Conservation (phyloP, 2,329 filamentous ascomycete genomes). For the Microdochium nivale region DNA sequence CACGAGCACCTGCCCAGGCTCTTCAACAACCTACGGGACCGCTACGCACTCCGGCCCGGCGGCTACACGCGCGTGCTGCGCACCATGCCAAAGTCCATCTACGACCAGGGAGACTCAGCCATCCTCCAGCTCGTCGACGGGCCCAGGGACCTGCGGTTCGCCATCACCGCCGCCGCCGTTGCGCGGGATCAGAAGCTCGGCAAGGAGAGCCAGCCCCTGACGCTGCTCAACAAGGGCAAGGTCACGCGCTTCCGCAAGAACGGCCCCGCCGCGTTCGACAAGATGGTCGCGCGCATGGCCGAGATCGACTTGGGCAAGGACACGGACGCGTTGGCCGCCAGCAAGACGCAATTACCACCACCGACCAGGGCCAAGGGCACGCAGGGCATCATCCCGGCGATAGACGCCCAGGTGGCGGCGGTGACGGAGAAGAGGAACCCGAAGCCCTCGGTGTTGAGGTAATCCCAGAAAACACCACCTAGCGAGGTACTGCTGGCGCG, state of each 20-base stretch:
- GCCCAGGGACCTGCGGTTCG: constrained; percentile 87
- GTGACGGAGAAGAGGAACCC: background rate
- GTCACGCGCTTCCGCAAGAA: constrained; percentile 66
- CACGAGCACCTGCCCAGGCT: constrained; percentile 71
- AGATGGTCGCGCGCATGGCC: constrained; percentile 42
- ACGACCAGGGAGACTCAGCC: constrained; percentile 80
- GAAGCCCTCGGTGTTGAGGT: background rate
- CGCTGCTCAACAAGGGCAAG: constrained; percentile 71
- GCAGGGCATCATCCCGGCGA: background rate
- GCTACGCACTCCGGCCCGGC: constrained; percentile 72
- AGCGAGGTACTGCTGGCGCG: no score
- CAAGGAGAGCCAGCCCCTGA: constrained; percentile 58
- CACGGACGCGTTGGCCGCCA: background rate
- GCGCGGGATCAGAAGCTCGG: constrained; percentile 52
- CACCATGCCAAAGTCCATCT: constrained; percentile 75
- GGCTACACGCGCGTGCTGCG: constrained; percentile 93
- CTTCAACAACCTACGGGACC: constrained; percentile 71
- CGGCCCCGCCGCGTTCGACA: constrained; percentile 60
- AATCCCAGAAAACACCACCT: background rate
- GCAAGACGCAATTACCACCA: background rate
- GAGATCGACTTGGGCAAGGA: constrained; percentile 12
- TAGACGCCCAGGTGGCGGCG: background rate
- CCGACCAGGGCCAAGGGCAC: background rate
- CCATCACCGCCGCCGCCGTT: constrained; percentile 81
- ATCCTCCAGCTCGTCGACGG: constrained; percentile 95